A percentile compares a stretch with the other conserved stretches of the same genome.
Conservation (phyloP, 345 rosid species). For the Diplotaxis tenuifolia region DNA sequence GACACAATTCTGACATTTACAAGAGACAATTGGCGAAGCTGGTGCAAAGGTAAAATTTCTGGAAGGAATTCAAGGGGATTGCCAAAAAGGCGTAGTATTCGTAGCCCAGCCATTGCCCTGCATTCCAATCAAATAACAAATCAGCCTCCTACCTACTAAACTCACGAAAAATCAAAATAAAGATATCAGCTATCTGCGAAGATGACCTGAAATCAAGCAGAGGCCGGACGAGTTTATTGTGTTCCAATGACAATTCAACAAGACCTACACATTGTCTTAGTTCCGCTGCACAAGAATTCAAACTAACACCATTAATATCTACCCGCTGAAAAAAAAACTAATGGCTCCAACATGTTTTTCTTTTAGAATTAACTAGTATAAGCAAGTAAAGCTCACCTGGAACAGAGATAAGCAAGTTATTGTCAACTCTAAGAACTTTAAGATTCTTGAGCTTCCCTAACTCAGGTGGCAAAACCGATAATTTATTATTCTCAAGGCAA, state of each 20-base stretch:
- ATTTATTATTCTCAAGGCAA: constrained; percentile 79
- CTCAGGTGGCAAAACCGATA: constrained; percentile 83
- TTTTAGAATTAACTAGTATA: constrained; percentile 2
- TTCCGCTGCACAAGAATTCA: constrained; percentile 62
- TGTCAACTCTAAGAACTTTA: constrained; percentile 75
- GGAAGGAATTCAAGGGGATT: constrained; percentile 98
- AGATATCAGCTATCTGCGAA: constrained; percentile 17
- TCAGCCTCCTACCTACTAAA: constrained; percentile 35
- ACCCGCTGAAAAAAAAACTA: background rate
- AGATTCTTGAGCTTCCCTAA: constrained; percentile 71
- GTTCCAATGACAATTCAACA: constrained; percentile 87
- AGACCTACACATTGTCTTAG: constrained; percentile 81
- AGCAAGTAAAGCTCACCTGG: constrained; percentile 63
- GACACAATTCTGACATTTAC: constrained; percentile 88
- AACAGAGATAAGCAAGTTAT: constrained; percentile 78
- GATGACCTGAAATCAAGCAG: constrained; percentile 98
- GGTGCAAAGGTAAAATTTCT: constrained; percentile 83
- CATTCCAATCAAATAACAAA: constrained; percentile 46
- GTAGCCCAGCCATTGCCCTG: constrained; percentile 89
- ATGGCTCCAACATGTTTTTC: background rate
- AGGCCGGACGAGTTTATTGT: constrained; percentile 92
- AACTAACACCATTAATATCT: constrained; percentile 28
- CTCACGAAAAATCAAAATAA: constrained; percentile 23
- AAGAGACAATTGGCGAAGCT: constrained; percentile 89
- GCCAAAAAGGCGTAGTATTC: constrained; percentile 85